Evolutionary conservation across 345 rosid genomes (phyloP).

Genomic region (Firmiana major): DNA sequence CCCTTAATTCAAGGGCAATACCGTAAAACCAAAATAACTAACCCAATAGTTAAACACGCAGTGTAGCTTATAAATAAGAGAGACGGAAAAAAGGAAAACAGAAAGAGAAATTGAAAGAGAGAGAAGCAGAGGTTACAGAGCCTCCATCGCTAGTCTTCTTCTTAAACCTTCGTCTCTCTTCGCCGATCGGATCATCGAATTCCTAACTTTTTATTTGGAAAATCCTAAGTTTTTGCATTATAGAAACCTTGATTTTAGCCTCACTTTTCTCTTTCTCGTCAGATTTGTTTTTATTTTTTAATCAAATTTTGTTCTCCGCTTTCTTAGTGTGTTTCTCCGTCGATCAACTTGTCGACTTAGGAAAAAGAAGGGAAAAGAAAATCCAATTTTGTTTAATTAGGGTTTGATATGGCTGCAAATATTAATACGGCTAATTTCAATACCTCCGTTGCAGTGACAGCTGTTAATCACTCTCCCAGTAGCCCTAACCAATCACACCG

Average conservation of each 20-base stretch:
- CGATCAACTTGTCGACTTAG: conserved; percentile 9
- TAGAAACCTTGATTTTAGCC: background rate
- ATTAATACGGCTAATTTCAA: conserved; percentile 3
- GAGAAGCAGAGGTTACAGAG: conserved; percentile 10
- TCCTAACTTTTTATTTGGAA: background rate
- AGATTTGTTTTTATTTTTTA: background rate
- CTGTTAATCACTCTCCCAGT: conserved; percentile 13
- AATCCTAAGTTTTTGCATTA: background rate
- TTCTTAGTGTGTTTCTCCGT: background rate
- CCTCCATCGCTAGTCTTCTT: conserved; percentile 12
- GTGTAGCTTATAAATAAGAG: background rate
- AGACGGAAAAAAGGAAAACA: background rate
- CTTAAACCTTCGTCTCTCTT: conserved; percentile 1
- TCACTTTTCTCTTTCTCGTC: background rate
- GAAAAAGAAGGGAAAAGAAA: background rate
- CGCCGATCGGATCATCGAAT: conserved; percentile 5
- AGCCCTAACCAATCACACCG: conserved; percentile 26
- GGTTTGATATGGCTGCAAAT: conserved; percentile 5
- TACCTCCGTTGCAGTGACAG: conserved; percentile 3
- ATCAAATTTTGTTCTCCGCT: background rate
- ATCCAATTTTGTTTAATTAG: background rate
- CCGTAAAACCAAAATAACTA: too few species aligned
- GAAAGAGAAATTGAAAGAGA: conserved; percentile 2
- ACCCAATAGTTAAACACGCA: background rate
- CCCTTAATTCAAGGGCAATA: background rate